phyloP scores from a whole-genome alignment of 257 asterid genomes.

The Lithospermum erythrorhizon region DNA sequence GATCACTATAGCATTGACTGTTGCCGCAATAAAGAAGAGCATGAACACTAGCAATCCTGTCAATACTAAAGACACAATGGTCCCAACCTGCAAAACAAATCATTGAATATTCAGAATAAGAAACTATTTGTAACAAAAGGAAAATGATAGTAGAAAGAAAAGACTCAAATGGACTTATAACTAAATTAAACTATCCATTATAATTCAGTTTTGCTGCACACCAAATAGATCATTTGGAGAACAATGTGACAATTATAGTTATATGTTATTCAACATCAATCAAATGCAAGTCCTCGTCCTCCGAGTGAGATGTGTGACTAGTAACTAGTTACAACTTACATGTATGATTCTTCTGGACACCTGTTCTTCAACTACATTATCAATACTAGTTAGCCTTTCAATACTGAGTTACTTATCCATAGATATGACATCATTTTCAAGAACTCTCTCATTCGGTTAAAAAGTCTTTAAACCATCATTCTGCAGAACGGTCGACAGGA shows the following conservation, averaged over 20 bases:
- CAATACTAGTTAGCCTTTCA: neutral
- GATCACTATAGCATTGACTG: conserved; percentile 60
- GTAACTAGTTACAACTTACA: too few relatives aligned
- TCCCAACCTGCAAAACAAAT: conserved; percentile 45
- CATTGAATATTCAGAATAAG: neutral
- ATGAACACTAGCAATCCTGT: conserved; percentile 54
- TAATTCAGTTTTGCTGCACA: neutral
- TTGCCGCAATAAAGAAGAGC: conserved; percentile 65
- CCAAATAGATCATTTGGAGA: neutral
- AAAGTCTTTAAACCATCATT: neutral
- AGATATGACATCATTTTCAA: neutral
- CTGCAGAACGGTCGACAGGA: neutral
- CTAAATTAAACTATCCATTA: too few relatives aligned
- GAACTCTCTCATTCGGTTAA: neutral
- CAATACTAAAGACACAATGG: conserved; percentile 42
- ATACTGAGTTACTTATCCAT: neutral
- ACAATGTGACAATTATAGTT: too few relatives aligned
- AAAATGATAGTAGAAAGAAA: too few relatives aligned
- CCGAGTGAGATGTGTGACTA: too few relatives aligned
- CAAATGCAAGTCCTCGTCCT: too few relatives aligned
- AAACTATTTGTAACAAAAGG: neutral
- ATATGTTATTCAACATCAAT: too few relatives aligned
- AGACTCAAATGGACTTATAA: neutral
- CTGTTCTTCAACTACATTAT: neutral
- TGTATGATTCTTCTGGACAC: neutral